Evolutionary conservation across 2,329 filamentous ascomycete species (phyloP).

Genomic region (Fusarium torreyae): DNA sequence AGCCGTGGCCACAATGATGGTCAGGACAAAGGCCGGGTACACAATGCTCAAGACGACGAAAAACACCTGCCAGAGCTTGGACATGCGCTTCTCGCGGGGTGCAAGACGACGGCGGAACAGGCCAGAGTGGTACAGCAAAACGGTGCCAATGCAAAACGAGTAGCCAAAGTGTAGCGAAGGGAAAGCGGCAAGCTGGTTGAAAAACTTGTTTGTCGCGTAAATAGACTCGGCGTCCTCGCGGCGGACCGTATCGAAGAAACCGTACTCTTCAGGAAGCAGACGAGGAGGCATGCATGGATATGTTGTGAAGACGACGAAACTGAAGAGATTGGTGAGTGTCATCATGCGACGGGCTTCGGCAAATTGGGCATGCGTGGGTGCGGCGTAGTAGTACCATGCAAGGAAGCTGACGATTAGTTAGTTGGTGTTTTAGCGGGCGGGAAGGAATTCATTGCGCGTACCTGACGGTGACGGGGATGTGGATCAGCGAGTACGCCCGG

Average conservation of each 20-base stretch:
- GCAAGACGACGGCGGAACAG: constrained; percentile 56
- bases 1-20: constrained; percentile 73
- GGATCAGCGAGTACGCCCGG: constrained; percentile 71
- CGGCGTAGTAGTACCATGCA: constrained; percentile 74
- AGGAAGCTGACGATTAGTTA: constrained; percentile 65
- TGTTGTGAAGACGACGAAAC: constrained; percentile 68
- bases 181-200: constrained; percentile 72
- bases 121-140: constrained; percentile 67
- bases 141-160: constrained; percentile 68
- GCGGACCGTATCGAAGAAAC: constrained; percentile 72
- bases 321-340: constrained; percentile 69
- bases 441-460: constrained; percentile 50
- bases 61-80: constrained; percentile 50
- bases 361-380: constrained; percentile 58
- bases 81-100: constrained; percentile 50
- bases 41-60: constrained; percentile 60
- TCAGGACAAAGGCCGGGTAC: constrained; percentile 68
- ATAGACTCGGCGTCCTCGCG: constrained; percentile 65
- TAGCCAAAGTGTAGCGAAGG: constrained; percentile 72
- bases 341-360: constrained; percentile 57
- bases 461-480: constrained; percentile 73
- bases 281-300: constrained; percentile 72
- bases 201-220: constrained; percentile 73
- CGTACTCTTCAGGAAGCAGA: constrained; percentile 68
- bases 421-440: not conserved